Base-by-base conservation (phyloP, 169 alveolate genomes). In the Eimeria acervulina region DNA sequence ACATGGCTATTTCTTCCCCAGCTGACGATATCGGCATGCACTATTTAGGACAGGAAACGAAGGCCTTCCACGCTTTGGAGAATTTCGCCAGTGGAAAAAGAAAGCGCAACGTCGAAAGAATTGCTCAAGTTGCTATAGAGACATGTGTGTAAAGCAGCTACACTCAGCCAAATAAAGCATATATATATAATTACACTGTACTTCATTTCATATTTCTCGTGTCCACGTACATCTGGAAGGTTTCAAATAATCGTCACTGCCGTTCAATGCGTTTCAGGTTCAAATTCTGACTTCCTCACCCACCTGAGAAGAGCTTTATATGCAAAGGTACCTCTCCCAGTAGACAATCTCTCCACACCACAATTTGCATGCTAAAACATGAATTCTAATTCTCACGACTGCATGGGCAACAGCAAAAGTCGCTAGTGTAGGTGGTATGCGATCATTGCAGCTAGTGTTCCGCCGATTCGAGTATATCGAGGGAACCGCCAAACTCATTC, bases 1-100 rank as follows among this genome's bases (percentile, higher is more conserved):
- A 92, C 92, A 47, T 80, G 19, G 52, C 91, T 12, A 83, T 83
- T 6, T 47, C 91, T 23, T 38, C 66, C 10, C 91, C 91, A 15
- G 55, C 12, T 6, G 61, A 83, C 23, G 91, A 83, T 26, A 83
- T 83, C 26, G 91, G 76, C 26, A 52, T 83, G 31, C 44, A 51
- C 51, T 83, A 74, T 0, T 3, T 44, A 8, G 91, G 74, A 7
- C 52, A 38, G 6, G 91, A 8, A 36, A 51, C 76, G 21, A 17
- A 26, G 42, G 76, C n/a, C 13, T 83, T 83, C 76, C 52, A 83
- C 55, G n/a, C 40, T 26, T 83, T 74, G 91, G 52, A 31, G 13
- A n/a, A 47, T 8, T 52, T 1, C 31, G 47, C 76, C 26, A 19
- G 33, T 2, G 47, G 4, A 2, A 83, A 83, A 83, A 0, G 91